Conservation (phyloP, 2,329 filamentous ascomycete species). For the Metarhizium humberi region DNA sequence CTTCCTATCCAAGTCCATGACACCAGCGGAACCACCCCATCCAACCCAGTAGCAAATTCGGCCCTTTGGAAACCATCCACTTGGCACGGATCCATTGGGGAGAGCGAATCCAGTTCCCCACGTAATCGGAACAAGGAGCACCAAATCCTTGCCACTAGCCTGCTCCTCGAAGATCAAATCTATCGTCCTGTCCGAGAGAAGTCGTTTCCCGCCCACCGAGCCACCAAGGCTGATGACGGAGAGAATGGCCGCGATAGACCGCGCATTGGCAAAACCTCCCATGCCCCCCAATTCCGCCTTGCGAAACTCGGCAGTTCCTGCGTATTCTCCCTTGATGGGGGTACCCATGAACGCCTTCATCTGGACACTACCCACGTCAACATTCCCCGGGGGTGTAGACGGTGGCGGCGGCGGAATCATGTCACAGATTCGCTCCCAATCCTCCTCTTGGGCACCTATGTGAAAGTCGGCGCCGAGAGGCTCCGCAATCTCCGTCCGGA, state of each 20-base stretch:
- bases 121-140: conserved; percentile 19
- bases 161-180: conserved; percentile 37
- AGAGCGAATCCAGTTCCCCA: conserved; percentile 32
- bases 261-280: no score
- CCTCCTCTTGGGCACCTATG: conserved; percentile 30
- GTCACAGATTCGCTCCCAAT: conserved; percentile 29
- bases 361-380: no score
- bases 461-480: conserved; percentile 37
- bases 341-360: no score
- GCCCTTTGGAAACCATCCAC: conserved; percentile 18
- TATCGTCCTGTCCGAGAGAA: conserved; percentile 31
- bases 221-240: conserved; percentile 11
- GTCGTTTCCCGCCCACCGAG: conserved; percentile 10
- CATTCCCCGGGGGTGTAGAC: not conserved
- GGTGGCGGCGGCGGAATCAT: conserved; percentile 19
- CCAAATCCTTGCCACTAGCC: conserved; percentile 24
- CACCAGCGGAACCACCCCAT: conserved; percentile 32
- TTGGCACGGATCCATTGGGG: not conserved
- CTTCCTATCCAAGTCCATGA: conserved; percentile 32
- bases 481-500: conserved; percentile 22
- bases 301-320: no score
- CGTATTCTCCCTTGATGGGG: not conserved
- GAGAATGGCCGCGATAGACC: no score
- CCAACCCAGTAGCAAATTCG: conserved; percentile 30
- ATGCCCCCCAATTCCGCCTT: no score